phyloP scores from a whole-genome alignment of 805 yeast genomes.

The Schwanniomyces pseudopolymorphus region DNA sequence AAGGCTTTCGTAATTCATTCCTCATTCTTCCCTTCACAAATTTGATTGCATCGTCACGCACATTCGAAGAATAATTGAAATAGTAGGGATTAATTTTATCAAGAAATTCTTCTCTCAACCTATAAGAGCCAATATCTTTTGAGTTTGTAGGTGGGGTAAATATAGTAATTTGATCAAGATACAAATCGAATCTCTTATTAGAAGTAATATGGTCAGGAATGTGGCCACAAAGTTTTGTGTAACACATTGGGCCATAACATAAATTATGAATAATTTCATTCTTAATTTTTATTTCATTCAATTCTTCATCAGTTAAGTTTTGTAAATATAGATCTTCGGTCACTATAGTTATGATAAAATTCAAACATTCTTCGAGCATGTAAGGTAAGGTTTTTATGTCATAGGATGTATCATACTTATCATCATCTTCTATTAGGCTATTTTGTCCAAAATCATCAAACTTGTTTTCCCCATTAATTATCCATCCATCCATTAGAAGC shows the following conservation, averaged over 20 bases:
- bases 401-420: slow-evolving; percentile 28
- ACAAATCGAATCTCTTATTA: slow-evolving; percentile 69
- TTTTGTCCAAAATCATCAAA: slow-evolving; percentile 2
- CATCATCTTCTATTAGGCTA: slow-evolving; percentile 32
- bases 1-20: slow-evolving; percentile 33
- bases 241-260: slow-evolving; percentile 73
- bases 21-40: slow-evolving; percentile 53
- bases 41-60: slow-evolving; percentile 79
- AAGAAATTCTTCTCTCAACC: slow-evolving; percentile 34
- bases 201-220: slow-evolving; percentile 75
- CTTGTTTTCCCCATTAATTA: slow-evolving; percentile 1
- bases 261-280: slow-evolving; percentile 80
- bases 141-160: slow-evolving; percentile 33
- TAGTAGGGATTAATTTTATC: slow-evolving; percentile 62
- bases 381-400: slow-evolving; percentile 53
- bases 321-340: slow-evolving; percentile 64
- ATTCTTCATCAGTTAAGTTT: slow-evolving; percentile 47
- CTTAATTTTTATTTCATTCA: slow-evolving; percentile 50
- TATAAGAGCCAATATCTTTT: slow-evolving; percentile 38
- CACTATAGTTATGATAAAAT: slow-evolving; percentile 63
- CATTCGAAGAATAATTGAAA: slow-evolving; percentile 72
- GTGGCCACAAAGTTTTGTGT: slow-evolving; percentile 63
- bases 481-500: slow-evolving; percentile 49
- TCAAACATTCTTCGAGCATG: slow-evolving; percentile 78
- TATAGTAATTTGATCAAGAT: slow-evolving; percentile 32